Base-by-base conservation (phyloP, 129 eudicot species). In the Artemisia annua region DNA sequence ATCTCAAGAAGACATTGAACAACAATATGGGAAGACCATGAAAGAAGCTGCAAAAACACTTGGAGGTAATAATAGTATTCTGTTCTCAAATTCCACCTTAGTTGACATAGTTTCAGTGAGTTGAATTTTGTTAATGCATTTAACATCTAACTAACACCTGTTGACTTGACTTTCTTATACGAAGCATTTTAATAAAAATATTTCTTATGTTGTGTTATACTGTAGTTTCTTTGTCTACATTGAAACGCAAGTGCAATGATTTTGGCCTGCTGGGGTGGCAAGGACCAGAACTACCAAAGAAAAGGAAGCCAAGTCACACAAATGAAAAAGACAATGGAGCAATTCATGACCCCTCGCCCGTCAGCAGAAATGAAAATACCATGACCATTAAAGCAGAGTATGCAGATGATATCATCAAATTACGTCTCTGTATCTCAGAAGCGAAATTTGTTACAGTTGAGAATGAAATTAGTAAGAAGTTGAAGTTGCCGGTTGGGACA, bases 331-430 rank as follows among this genome's bases (percentile, higher is more conserved):
- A 18, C 8, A 18, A 7, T 44, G 24, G 56, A 14, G 46, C 65
- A 13, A 18, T 67, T 67, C 52, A 24, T 11, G 80, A 56, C 2
- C 9, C 74, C 7, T 57, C 24, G 15, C 1, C n/a, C 5, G 1
- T 18, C 8, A 26, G 15, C 11, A 16, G 15, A 57, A 49, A 65
- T 39, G 53, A 48, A 14, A 53, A 48, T 56, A 69, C 46, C 8
- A 17, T 75, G 16, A 76, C 62, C 51, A 71, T 83, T 66, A 75
- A 83, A 67, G 87, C 63, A n/a, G 53, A 73, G 60, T 48, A 54
- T 54, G 60, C 26, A 15, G 77, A 11, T 72, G 30, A 65, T 48
- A 80, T 75, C 10, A 71, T 75, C 50, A 75, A 81, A 61, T 83
- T 76, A 24, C 28, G 15, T 54, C 66, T 79, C 19, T 50, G 68